Evolutionary conservation across 768 basidiomycete species (phyloP), one percentile per base, ranked within the genome.

Genomic region (Boletus rubropictus): DNA sequence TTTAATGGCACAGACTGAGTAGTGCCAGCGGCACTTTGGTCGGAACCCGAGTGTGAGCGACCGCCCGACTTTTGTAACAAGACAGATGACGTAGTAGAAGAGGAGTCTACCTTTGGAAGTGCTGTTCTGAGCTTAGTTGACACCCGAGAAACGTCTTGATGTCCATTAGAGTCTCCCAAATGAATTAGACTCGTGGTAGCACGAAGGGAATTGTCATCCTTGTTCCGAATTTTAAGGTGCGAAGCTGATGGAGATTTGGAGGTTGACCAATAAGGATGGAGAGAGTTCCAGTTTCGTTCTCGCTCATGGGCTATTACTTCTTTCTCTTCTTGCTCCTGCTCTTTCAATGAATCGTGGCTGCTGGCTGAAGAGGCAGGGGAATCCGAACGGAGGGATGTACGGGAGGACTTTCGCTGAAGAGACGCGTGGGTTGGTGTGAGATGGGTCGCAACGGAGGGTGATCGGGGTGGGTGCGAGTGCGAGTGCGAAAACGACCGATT

Each of bases 201-300:
- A 40, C 54, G 63, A 32, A 61, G 47, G 7, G 58, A 33, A 28
- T 44, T 44, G 28, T 33, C 1, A 5, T 32, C 20, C n/a, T 17
- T 33, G n/a, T 29, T 50, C 24, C 47, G 47, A 39, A 6, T 14
- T 32, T 37, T 50, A 17, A 34, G 38, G 24, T 40, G 47, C 41
- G 55, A 45, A 29, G 46, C 1, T 11, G 58, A 39, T 11, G 64
- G 52, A 7, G 61, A 56, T 45, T 52, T 59, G 22, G 60, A 44
- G 18, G 55, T 52, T 17, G 65, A 59, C 82, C 82, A 83, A 42
- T 69, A 73, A 7, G 79, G 81, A 31, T 72, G 76, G n/a, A 78
- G 80, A 7, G 82, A 75, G 60, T 82, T 81, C 84, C 82, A 85
- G 55, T 85, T 85, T 39, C 80, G 71, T 63, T 85, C 83, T 39